phyloP scores from a whole-genome alignment of 495 filamentous ascomycete genomes.

The Aspergillus wentii region DNA sequence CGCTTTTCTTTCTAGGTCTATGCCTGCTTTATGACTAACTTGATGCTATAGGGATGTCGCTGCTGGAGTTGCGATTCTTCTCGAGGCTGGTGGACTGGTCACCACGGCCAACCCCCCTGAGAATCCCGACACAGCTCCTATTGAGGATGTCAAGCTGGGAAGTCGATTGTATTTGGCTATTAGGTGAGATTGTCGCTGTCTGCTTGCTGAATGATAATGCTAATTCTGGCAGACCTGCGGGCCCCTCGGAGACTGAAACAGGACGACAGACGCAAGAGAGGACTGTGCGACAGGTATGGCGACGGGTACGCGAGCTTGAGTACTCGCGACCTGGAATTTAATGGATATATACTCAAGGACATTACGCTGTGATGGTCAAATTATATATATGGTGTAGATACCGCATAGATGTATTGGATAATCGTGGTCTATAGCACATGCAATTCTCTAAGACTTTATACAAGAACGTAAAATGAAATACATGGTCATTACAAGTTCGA shows the following conservation, averaged over 20 bases:
- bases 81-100: constrained; percentile 58
- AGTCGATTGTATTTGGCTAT: constrained; percentile 64
- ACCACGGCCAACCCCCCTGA: constrained; percentile 63
- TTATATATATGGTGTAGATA: constrained; percentile 10
- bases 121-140: constrained; percentile 45
- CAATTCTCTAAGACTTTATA: constrained; percentile 26
- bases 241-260: constrained; percentile 52
- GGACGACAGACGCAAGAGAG: constrained; percentile 60
- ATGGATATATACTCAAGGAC: too few species aligned
- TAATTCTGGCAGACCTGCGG: constrained; percentile 48
- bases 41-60: constrained; percentile 44
- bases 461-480: constrained; percentile 18
- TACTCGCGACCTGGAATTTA: constrained; percentile 53
- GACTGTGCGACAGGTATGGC: constrained; percentile 65
- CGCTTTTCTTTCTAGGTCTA: constrained; percentile 4
- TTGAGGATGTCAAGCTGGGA: constrained; percentile 53
- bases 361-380: constrained; percentile 12
- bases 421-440: constrained; percentile 12
- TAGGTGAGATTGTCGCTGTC: constrained; percentile 29
- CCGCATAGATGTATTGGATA: not conserved
- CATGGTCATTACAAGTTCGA: constrained; percentile 29
- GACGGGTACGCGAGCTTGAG: constrained; percentile 53
- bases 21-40: constrained; percentile 3
- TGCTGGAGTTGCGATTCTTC: constrained; percentile 50
- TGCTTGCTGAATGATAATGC: not conserved